phyloP scores from a whole-genome alignment of 768 basidiomycete genomes.

The Leccinum imitatum region DNA sequence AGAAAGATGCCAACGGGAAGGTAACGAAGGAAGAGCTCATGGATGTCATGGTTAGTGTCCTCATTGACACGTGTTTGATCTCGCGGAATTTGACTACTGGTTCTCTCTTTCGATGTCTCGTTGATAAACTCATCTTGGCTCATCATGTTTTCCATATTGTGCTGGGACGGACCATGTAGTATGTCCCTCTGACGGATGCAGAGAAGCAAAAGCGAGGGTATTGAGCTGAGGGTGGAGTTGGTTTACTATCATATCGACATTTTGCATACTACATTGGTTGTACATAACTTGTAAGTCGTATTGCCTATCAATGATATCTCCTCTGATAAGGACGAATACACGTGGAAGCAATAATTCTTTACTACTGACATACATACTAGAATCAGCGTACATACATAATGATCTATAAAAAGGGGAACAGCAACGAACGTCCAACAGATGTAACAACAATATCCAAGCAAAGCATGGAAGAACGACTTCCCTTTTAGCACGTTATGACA shows the following conservation, averaged over 20 bases:
- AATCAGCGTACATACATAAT: slow-evolving; percentile 13
- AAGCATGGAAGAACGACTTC: neutral
- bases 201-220: slow-evolving; percentile 40
- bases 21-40: slow-evolving; percentile 68
- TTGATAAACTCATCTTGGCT: neutral
- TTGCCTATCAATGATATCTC: neutral
- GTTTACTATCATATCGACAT: no score
- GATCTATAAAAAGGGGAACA: slow-evolving; percentile 16
- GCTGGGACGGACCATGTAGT: slow-evolving; percentile 36
- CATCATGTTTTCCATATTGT: neutral
- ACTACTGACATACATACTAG: neutral
- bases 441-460: neutral
- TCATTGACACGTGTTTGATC: slow-evolving; percentile 4
- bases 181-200: slow-evolving; percentile 68
- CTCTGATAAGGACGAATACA: neutral
- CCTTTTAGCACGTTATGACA: neutral
- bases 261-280: no score
- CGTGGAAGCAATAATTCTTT: no score
- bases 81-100: slow-evolving; percentile 15
- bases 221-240: slow-evolving; percentile 5
- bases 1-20: slow-evolving; percentile 71
- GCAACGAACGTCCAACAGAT: neutral
- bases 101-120: neutral
- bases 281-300: neutral
- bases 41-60: slow-evolving; percentile 68